Base-by-base conservation (phyloP, 495 filamentous ascomycete species). In the Articulospora tetracladia region DNA sequence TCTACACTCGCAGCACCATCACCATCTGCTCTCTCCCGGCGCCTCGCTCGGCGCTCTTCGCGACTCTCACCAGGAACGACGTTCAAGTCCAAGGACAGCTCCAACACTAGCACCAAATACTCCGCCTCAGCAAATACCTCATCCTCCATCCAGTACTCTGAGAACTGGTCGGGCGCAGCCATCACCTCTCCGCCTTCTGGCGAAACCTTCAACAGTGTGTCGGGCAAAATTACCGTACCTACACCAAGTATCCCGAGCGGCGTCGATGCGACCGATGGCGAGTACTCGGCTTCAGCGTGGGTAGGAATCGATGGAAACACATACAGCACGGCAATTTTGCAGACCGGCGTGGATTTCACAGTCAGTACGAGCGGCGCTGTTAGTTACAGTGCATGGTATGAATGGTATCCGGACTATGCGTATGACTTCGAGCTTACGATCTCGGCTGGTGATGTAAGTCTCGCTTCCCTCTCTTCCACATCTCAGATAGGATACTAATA, bases 281-380 rank as follows among this genome's bases (percentile, higher is more conserved):
- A 46, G 15, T 79, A 83, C 55, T 75, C 79, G 27, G 80, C 78
- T 1, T 80, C 82, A 1, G 82, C 81, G n/a, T 87, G 84, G 85
- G 83, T 86, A 13, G 81, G 82, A 15, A 83, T 86, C 49, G 82
- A 86, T 57, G 84, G 82, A 4, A 79, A 81, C 62, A 83, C 79
- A 7, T 86, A 82, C 70, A 69, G 67, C 55, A 73, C 72, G 12
- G 80, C 83, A 1, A 84, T 86, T 52, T 67, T 88, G 41, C 82
- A 86, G 65, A 81, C 84, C 0, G 86, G 86, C 11, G 70, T 86
- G 15, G 83, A 87, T 61, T 81, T 83, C 62, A 81, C 78, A 49
- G 68, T 81, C n/a, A 23, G 51, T 19, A 67, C 79, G 20, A 26
- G 44, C 28, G 59, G 63, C 2, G 54, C 51, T 28, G 84, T 74